Conservation (phyloP, 805 yeast genomes). For the Nakazawaea pomicola region DNA sequence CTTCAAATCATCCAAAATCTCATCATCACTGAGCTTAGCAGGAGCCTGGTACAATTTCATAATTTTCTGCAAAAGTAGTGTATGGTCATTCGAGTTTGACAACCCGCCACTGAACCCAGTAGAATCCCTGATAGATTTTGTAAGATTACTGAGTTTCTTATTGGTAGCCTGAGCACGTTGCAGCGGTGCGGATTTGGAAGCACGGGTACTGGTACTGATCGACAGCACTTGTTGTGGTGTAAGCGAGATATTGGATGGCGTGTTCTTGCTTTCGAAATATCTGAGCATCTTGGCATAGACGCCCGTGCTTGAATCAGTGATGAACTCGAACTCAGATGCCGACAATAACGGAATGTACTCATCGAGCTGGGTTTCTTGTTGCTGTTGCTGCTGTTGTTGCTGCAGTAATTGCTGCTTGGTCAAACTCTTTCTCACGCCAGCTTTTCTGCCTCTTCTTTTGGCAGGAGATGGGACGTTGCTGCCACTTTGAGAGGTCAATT, state of each 20-base stretch:
- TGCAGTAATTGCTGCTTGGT: neutral
- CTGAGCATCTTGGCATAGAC: slow-evolving; percentile 1
- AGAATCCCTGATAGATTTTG: slow-evolving; percentile 9
- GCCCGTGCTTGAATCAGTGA: neutral
- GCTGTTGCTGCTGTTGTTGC: neutral
- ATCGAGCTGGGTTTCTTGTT: neutral
- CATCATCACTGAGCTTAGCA: slow-evolving; percentile 5
- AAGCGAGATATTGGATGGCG: neutral
- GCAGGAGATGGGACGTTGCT: neutral
- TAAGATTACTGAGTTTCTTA: slow-evolving; percentile 5
- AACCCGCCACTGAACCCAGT: slow-evolving; percentile 1
- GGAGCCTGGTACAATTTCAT: slow-evolving; percentile 11
- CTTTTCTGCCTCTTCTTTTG: neutral
- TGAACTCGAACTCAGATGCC: slow-evolving; percentile 1
- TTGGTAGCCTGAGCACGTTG: too few relatives aligned
- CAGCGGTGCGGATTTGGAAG: too few relatives aligned
- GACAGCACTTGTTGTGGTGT: slow-evolving; percentile 2
- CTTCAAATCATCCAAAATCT: slow-evolving; percentile 9
- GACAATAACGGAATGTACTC: neutral
- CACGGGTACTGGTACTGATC: too few relatives aligned
- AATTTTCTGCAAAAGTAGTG: slow-evolving; percentile 9
- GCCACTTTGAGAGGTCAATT: slow-evolving; percentile 1
- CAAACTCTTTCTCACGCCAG: too few relatives aligned
- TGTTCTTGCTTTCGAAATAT: neutral
- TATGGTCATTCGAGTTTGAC: slow-evolving; percentile 8